Base-by-base conservation (phyloP, 306 rosid genomes). In the Cicer pinnatifidum region DNA sequence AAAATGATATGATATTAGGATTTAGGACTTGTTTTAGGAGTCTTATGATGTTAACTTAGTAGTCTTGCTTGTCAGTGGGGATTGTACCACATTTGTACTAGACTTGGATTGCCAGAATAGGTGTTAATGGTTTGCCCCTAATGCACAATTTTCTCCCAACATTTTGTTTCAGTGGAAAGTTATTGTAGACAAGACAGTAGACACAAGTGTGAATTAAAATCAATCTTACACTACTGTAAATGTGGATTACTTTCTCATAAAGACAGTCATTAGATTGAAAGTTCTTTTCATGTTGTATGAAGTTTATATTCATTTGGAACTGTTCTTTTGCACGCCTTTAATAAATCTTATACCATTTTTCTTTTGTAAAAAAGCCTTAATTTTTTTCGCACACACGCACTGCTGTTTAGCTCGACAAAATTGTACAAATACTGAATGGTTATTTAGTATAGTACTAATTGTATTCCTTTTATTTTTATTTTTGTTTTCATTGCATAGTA, bases 391-490 rank as follows among this genome's bases (percentile, higher is more conserved):
- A 17, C 11, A 6, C 52, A 53, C 11, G 3, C 52, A 19, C 56
- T 38, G 15, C 45, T 58, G 51, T 35, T 56, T 69, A 13, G 63
- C 44, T 62, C 12, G n/a, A 60, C 44, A 71, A 44, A 35, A 9
- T 63, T 72, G 35, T 78, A 43, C 56, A 64, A 45, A 53, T n/a
- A 38, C 47, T 12, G 17, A 68, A 44, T 63, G 45, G 48, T 61
- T 52, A 61, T 50, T 8, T 41, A 51, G 44, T 68, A 61, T 61
- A 23, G 20, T 23, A 20, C 48, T 48, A 39, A 51, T 54, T 78
- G 15, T 11, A 19, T 56, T 67, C 63, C 38, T 66, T 57, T 56
- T 35, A 44, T 65, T 56, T 65, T 78, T 52, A 78, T 61, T 48
- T 65, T 78, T 52, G 71, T 61, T 48, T 50, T 28, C 5, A 28